Base-by-base conservation (phyloP, 805 yeast genomes). In the Lipomyces spencermartinsiae region DNA sequence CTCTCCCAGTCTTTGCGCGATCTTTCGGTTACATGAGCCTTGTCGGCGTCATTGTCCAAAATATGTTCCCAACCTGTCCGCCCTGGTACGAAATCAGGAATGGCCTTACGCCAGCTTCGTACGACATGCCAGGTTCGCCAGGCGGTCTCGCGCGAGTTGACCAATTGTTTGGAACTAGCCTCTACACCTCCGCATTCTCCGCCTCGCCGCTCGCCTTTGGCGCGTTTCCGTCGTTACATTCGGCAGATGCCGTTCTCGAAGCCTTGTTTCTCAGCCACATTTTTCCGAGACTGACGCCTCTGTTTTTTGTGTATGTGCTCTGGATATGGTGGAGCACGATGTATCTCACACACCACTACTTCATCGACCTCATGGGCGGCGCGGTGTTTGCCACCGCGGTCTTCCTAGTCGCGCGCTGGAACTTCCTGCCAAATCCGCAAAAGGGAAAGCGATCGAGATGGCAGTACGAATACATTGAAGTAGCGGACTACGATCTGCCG, bases 261-360 rank as follows among this genome's bases (percentile, higher is more conserved):
- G 97, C 93, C 1, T 81, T 93, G 68, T 95, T 95, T 80, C 82
- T 95, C 75, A 82, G 88, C 63, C 92, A 92, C 82, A 81, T 93
- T 64, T 93, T 93, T 77, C 98, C 98, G 12, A 83, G 80, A 55
- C 82, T 82, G 59, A 82, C 87, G 0, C 87, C 89, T 7, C 68
- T 91, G 6, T 35, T 63, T 25, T 91, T 92, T 83, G 83, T 89
- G 77, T 95, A 94, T 77, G 95, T 92, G n/a, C 80, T 87, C 71
- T 92, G 97, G 96, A 84, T 95, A 73, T 94, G 98, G 98, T 95
- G 97, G 97, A 86, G 95, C 61, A 95, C 98, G 16, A 94, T 94
- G 99, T 94, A 94, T 79, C 84, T 94, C 75, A 94, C 98, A 0
- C 99, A 94, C 79, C 99, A 94, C 80, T 94, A 94, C 78, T 95